phyloP scores from a whole-genome alignment of 345 rosid species.

The Citrus inodora region DNA sequence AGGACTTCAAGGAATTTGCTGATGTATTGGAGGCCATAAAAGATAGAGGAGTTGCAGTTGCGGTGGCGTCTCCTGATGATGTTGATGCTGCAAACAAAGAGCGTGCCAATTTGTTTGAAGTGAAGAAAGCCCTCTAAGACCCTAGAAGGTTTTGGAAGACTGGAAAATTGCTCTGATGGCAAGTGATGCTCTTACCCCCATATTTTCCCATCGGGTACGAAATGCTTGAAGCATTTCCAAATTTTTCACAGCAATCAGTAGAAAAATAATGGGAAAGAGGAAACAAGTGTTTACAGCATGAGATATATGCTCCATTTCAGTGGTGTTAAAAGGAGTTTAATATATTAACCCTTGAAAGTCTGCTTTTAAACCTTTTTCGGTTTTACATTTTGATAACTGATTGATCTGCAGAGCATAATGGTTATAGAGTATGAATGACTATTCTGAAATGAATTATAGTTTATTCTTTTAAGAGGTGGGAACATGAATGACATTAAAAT shows the following conservation, averaged over 20 bases:
- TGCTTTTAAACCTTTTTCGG: background rate
- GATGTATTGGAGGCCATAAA: constrained; percentile 62
- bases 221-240: background rate
- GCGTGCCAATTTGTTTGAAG: constrained; percentile 54
- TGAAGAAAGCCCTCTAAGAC: constrained; percentile 61
- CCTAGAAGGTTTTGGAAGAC: background rate
- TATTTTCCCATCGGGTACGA: background rate
- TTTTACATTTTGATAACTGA: background rate
- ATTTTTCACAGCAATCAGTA: background rate
- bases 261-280: background rate
- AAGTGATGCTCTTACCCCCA: background rate
- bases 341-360: background rate
- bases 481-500: no score
- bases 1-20: constrained; percentile 82
- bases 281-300: background rate
- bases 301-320: background rate
- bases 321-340: background rate
- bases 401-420: background rate
- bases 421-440: background rate
- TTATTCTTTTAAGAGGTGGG: background rate
- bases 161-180: background rate
- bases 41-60: constrained; percentile 70
- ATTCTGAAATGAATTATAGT: no score
- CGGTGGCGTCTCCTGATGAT: constrained; percentile 77
- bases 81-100: constrained; percentile 68